Evolutionary conservation across 148 eudicot genomes (phyloP).

Genomic region (Nepenthes mirabilis): DNA sequence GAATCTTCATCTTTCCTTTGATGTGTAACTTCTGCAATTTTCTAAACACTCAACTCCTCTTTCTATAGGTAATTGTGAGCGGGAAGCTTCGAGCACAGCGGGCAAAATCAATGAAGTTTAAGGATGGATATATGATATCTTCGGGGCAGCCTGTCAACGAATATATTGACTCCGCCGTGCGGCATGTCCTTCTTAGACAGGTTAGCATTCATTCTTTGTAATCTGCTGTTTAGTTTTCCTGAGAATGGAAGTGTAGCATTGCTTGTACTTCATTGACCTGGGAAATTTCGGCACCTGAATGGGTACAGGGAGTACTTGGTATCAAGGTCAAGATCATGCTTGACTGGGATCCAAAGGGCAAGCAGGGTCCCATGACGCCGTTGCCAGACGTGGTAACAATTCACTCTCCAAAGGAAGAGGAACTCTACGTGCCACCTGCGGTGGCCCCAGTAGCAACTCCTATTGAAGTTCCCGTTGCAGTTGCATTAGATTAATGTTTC

Average conservation of each 20-base stretch:
- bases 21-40: not conserved
- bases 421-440: conserved; percentile 3
- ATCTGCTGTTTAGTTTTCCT: not conserved
- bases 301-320: conserved; percentile 37
- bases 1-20: not conserved
- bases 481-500: not conserved
- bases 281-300: not conserved
- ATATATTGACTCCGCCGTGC: conserved; percentile 73
- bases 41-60: not conserved
- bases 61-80: conserved; percentile 62
- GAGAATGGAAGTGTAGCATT: not conserved
- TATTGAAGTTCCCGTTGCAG: not conserved
- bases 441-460: not conserved
- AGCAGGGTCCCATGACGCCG: conserved; percentile 41
- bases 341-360: conserved; percentile 20
- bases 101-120: conserved; percentile 82
- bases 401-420: conserved; percentile 17
- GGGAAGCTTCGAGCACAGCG: conserved; percentile 81
- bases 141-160: conserved; percentile 84
- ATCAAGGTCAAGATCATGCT: conserved; percentile 16
- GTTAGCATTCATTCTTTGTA: conserved; percentile 10
- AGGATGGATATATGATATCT: conserved; percentile 89
- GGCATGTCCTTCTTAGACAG: conserved; percentile 78
- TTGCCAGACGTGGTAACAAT: conserved; percentile 12
- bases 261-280: not conserved